Base-by-base conservation (phyloP, 257 asterid genomes). In the Nicotiana undulata region DNA sequence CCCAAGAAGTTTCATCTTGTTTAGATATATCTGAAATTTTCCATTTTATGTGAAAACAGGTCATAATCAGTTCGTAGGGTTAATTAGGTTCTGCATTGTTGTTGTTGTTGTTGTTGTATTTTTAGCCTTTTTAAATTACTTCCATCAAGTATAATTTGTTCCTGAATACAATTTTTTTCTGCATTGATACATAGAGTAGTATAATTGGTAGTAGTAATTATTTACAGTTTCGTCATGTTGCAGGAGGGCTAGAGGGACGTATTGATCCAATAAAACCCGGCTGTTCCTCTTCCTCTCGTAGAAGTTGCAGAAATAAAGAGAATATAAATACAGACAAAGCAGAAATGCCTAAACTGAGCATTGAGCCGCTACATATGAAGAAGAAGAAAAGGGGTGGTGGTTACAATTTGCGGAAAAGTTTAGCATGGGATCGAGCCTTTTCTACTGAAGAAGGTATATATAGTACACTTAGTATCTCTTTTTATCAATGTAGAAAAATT, bases 381-480 rank as follows among this genome's bases (percentile, higher is more conserved):
- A 93, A 86, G 88, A 95, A 92, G 92, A 93, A 86, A 85, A 91
- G 85, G 81, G 90, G 89, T 37, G 93, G 90, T 79, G 96, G 91
- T n/a, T 85, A 64, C 85, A 93, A 93, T 75, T 85, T 92, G 88
- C 91, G 98, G 86, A 95, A 92, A 83, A 95, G 99, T 88, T 82
- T 93, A 84, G 98, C 98, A 75, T 95, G 99, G 99, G 92, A 95
- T 80, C 88, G 90, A 86, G 97, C 99, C 34, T 95, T 95, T 89
- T 91, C 89, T 80, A 95, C 96, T 66, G 98, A 95, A 82, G 97
- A 95, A 90, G 99, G 99, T 94, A 67, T 40, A 8, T 40, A 6
- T 3, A 24, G 61, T 46, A 49, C 34, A 49, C 0, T 40, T 40
- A 40, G 10, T 46, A 72, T 46, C 37, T 72, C 40, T 46, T 13